Base-by-base conservation (phyloP, 129 eudicot species). In the Cynara cardunculus region DNA sequence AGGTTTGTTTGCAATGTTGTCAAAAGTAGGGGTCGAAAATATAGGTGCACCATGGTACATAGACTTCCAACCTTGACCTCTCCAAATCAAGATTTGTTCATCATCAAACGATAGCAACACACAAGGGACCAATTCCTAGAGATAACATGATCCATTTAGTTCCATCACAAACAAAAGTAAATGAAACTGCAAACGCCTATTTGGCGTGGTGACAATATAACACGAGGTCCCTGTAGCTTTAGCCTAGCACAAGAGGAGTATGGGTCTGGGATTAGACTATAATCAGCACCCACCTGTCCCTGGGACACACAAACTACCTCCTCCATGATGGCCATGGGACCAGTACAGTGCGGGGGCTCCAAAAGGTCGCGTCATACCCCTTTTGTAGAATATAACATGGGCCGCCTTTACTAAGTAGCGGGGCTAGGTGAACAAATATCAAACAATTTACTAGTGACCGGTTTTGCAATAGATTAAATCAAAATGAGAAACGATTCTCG, bases 121-220 rank as follows among this genome's bases (percentile, higher is more conserved):
- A n/a, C 99, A 96, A 5, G 99, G 99, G 72, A 96, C 99, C 90
- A 96, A 79, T 82, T 96, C 99, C 99, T 96, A 89, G 18, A 77
- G 18, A 34, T 13, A 21, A 34, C 1, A 31, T 16, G 14, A 62
- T 34, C 46, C 1, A 9, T 59, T 53, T 66, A 66, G 74, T 81
- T 21, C 34, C 16, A 68, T 49, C 39, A 28, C 13, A 37, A 7
- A 66, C 13, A 28, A 31, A 62, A 31, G 19, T 24, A 34, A 2
- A 32, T 24, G 34, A 71, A 32, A 34, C 25, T 24, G 61, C 62
- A 4, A 34, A 2, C 3, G 0, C 21, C 25, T 6, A 59, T 59
- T 59, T 59, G 67, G 67, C 67, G 0, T 59, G 25, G 67, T 18
- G 67, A 59, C 25, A 59, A 16, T 59, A 18, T 46, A 59, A 59